Evolutionary conservation across 208 protist genomes (phyloP).

Genomic region (Leishmania tropica): DNA sequence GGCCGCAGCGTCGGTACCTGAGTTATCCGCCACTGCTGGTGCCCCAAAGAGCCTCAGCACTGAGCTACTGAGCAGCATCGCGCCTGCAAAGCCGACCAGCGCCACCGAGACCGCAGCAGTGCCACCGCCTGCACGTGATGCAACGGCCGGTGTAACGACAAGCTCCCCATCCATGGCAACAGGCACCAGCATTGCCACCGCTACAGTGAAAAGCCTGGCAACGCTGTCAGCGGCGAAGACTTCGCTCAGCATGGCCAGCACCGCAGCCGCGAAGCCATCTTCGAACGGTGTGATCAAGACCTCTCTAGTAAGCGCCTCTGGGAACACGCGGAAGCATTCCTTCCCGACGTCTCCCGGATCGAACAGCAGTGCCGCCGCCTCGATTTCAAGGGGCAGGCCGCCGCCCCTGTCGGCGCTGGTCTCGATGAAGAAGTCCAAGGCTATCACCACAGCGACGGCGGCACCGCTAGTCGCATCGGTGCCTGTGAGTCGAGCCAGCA

Average conservation of each 20-base stretch:
- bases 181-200: not conserved
- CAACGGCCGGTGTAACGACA: not conserved
- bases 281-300: not conserved
- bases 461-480: not conserved
- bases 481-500: not conserved
- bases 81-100: not conserved
- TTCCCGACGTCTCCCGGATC: not conserved
- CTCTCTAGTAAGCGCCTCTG: not conserved
- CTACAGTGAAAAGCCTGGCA: not conserved
- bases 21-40: not conserved
- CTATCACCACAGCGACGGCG: not conserved
- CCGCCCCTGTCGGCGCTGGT: not conserved
- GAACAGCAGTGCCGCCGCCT: not conserved
- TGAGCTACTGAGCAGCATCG: not conserved
- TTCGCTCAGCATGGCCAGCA: not conserved
- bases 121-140: not conserved
- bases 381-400: not conserved
- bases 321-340: not conserved
- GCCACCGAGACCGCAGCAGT: not conserved
- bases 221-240: not conserved
- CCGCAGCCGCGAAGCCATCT: not conserved
- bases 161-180: not conserved
- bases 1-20: not conserved
- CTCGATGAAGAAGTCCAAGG: not conserved
- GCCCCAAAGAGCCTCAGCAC: not conserved